Evolutionary conservation across 768 basidiomycete genomes (phyloP).

Genomic region (Cystobasidium onofrii): DNA sequence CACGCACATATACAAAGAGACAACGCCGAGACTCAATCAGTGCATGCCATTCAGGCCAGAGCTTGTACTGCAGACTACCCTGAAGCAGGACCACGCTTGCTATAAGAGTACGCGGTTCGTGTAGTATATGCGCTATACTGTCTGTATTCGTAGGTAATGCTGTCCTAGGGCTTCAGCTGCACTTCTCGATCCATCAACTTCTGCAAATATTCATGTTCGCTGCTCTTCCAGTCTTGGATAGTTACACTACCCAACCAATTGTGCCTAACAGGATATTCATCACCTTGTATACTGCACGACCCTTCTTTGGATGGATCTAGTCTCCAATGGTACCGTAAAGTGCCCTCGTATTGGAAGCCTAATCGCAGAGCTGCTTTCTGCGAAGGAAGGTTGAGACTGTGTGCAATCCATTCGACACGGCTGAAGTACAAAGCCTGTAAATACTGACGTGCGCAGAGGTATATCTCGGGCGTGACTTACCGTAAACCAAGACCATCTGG

Average conservation of each 20-base stretch:
- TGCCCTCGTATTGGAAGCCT: not conserved
- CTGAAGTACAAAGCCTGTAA: too few relatives aligned
- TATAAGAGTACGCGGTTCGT: not conserved
- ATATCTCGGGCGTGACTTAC: too few relatives aligned
- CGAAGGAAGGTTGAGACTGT: constrained; percentile 6
- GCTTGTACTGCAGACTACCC: not conserved
- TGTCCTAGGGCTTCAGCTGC: not conserved
- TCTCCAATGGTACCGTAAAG: not conserved
- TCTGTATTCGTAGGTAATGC: too few relatives aligned
- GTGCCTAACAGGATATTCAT: not conserved
- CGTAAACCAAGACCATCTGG: not conserved
- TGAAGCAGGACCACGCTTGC: not conserved
- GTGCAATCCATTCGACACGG: constrained; percentile 16
- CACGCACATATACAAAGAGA: too few relatives aligned
- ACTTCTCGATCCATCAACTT: not conserved
- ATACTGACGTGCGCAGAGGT: too few relatives aligned
- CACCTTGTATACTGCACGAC: not conserved
- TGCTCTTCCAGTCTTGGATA: not conserved
- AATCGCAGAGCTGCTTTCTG: constrained; percentile 6
- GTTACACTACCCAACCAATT: not conserved
- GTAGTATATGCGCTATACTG: too few relatives aligned
- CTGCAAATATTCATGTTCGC: not conserved
- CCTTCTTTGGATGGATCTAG: not conserved
- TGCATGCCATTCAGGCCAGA: too few relatives aligned
- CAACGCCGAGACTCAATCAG: too few relatives aligned